Base-by-base conservation (phyloP, 2,329 filamentous ascomycete species). In the Sporothrix schenckii region DNA sequence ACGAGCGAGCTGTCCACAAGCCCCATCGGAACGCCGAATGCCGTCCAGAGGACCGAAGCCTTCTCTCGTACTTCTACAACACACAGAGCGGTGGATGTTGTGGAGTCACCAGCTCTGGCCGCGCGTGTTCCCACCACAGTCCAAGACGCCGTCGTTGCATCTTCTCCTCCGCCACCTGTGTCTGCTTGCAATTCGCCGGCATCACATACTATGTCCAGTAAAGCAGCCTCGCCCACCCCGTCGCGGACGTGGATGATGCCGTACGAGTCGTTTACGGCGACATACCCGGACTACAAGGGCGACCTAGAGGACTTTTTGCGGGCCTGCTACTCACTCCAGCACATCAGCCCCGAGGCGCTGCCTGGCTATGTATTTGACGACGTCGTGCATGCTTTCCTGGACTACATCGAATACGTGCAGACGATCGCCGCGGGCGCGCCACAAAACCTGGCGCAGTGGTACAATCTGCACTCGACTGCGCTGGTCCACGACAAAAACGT, bases 351-450 rank as follows among this genome's bases (percentile, higher is more conserved):
- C 73, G 76, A 66, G 14, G 76, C 77, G 10, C 74, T 86, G 21
- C 78, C 80, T 14, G 79, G 80, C 30, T 84, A 78, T 68, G 74
- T 86, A 0, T 87, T 82, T 71, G 86, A 88, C 73, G 86, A 87
- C 69, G 85, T 87, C 68, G 81, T 88, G 60, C 77, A 78, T 13
- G 77, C 76, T 3, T 86, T 83, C 66, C 78, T 80, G 1, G 75
- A 81, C 0, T 88, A 81, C 72, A 72, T 80, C 7, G 72, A 75
- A 0, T 86, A 87, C 69, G 78, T 83, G 30, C 69, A 75, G 1
- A 58, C 13, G 9, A 54, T 3, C n/a, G 67, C 16, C 47, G 39
- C 53, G 16, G 19, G 41, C n/a, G 53, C 60, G 27, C 39, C 70
- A 1, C 61, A 69, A 16, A 68, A 41, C 21, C 69, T 75, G 3